phyloP scores from a whole-genome alignment of 257 asterid genomes.

The Nicotiana knightiana region DNA sequence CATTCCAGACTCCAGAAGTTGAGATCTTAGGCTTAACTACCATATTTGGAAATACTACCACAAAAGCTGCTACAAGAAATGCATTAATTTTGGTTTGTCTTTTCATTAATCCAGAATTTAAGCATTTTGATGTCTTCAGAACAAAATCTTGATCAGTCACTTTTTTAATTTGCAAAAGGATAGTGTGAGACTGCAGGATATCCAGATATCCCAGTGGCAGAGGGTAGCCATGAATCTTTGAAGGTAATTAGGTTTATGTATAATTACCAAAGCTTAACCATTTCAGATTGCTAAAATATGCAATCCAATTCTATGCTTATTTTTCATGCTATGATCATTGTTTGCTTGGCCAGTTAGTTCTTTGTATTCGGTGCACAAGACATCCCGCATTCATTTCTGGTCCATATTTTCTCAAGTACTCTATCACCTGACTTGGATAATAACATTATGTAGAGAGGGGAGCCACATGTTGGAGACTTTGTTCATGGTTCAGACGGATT shows the following conservation, averaged over 20 bases:
- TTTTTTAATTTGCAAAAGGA: conserved; percentile 63
- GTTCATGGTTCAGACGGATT: conserved; percentile 84
- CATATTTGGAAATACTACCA: conserved; percentile 77
- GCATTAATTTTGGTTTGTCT: conserved; percentile 81
- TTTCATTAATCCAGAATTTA: conserved; percentile 15
- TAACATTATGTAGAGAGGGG: conserved; percentile 45
- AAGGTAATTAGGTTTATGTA: conserved; percentile 46
- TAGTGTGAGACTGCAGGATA: conserved; percentile 99
- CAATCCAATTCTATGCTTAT: neutral
- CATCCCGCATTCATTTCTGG: neutral
- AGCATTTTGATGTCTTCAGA: conserved; percentile 1
- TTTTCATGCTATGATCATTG: neutral
- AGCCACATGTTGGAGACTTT: conserved; percentile 79
- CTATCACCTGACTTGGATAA: neutral
- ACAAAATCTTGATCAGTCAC: conserved; percentile 44
- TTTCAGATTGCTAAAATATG: neutral
- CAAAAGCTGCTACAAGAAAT: conserved; percentile 77
- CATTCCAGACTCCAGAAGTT: conserved; percentile 75
- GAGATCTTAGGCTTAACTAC: conserved; percentile 89
- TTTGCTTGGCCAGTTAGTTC: neutral
- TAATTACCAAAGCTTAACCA: no score
- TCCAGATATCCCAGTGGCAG: conserved; percentile 82
- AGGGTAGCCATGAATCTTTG: conserved; percentile 75
- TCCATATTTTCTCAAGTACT: neutral
- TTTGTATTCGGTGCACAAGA: no score